Conservation (phyloP, 1,139 yeast species). For the Pichia sp. region DNA sequence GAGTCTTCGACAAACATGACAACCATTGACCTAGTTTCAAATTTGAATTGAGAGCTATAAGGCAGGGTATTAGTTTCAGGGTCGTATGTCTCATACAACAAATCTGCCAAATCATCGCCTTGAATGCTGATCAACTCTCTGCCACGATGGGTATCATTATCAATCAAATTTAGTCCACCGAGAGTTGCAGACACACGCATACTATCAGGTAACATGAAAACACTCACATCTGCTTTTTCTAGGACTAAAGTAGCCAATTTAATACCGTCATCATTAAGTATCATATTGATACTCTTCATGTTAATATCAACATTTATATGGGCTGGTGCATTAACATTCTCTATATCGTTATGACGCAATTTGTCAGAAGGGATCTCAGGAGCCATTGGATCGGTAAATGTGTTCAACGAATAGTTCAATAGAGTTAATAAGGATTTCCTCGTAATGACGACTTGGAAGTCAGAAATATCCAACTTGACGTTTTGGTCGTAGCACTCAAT, state of each 20-base stretch:
- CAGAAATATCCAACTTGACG: constrained; percentile 70
- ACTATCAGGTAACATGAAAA: constrained; percentile 69
- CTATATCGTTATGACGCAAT: constrained; percentile 57
- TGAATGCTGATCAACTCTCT: constrained; percentile 73
- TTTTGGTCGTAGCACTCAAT: constrained; percentile 79
- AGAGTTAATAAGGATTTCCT: constrained; percentile 76
- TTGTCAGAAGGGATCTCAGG: constrained; percentile 64
- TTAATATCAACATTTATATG: constrained; percentile 65
- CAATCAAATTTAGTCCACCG: constrained; percentile 77
- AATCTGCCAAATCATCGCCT: constrained; percentile 74
- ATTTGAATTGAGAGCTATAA: constrained; percentile 56
- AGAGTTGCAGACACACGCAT: constrained; percentile 70
- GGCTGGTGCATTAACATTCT: constrained; percentile 58
- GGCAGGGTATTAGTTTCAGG: constrained; percentile 43
- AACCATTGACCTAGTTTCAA: constrained; percentile 70
- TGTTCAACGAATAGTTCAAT: constrained; percentile 75
- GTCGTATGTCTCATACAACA: constrained; percentile 79
- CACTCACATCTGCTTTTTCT: constrained; percentile 65
- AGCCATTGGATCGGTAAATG: constrained; percentile 80
- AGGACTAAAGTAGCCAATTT: constrained; percentile 76
- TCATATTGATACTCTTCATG: constrained; percentile 68
- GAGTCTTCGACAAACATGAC: constrained; percentile 81
- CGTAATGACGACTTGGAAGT: constrained; percentile 70
- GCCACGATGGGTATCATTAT: constrained; percentile 67
- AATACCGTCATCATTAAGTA: constrained; percentile 78